Evolutionary conservation across 768 basidiomycete genomes (phyloP), one percentile per base, ranked within the genome.

Genomic region (Rhizopogon salebrosus): DNA sequence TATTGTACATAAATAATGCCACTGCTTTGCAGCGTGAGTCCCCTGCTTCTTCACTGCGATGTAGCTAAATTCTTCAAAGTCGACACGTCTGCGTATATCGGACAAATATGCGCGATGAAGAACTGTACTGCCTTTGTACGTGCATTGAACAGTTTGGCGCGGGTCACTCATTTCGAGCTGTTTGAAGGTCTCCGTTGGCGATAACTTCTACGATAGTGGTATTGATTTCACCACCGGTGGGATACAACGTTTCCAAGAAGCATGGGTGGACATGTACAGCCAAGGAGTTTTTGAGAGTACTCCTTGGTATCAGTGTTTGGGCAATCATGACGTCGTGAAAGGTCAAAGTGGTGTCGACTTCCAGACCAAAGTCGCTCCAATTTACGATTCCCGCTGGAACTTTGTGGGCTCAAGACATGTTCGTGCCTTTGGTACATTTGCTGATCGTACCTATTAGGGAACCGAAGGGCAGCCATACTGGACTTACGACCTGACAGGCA

Each of bases 281-380:
- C 27, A 31, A 45, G 43, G 43, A 31, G 18, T 22, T 13, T 45
- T 45, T 22, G 29, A 20, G 13, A 31, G 6, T 4, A 8, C 27
- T 31, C 43, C 43, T 31, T 45, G 43, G 43, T 45, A 45, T 31
- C 43, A 45, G 31, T 45, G 43, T 31, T 29, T 45, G 13, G 43
- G 43, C 1, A 45, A 45, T 45, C 29, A 45, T 22, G 43, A 45
- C 18, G 7, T 45, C 14, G 43, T 45, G 11, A 45, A 45, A 45
- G 43, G 43, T 20, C 43, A 45, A 20, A 45, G 43, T 13, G 43
- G 43, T 13, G 10, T 45, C n/a, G 43, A 45, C 43, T 45, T 45
- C 27, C 43, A 45, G 27, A 45, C 43, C 20, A 13, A 31, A 45
- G 43, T 45, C 20, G 29, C 43, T 45, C 43, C 43, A 20, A 20